phyloP scores from a whole-genome alignment of 768 basidiomycete genomes.

The Boletus reticuloceps region DNA sequence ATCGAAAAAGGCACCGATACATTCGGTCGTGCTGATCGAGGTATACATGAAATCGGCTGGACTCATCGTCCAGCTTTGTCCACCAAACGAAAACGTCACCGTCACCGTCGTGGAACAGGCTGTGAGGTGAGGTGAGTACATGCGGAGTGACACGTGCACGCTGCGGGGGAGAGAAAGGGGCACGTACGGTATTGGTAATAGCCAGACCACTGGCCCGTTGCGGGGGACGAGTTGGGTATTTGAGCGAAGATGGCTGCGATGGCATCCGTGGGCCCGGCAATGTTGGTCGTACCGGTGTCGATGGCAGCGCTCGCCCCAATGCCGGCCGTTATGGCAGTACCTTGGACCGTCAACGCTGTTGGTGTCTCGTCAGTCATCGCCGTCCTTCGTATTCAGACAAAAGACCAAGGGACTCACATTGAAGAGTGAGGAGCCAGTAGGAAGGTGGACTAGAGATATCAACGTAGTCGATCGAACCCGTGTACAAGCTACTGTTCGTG shows the following conservation, averaged over 20 bases:
- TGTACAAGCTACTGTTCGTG: conserved; percentile 48
- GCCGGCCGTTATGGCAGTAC: conserved; percentile 19
- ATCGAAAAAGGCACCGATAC: conserved; percentile 55
- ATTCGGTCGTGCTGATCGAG: conserved; percentile 36
- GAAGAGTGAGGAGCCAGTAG: conserved; percentile 51
- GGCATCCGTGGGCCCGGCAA: conserved; percentile 46
- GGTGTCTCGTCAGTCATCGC: not conserved
- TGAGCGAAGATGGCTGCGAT: conserved; percentile 43
- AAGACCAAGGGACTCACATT: conserved; percentile 20
- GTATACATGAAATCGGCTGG: conserved; percentile 47
- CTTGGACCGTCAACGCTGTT: conserved; percentile 39
- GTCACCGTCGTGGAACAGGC: conserved; percentile 38
- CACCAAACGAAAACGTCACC: conserved; percentile 44
- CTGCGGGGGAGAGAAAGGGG: too few species aligned
- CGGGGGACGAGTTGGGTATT: conserved; percentile 41
- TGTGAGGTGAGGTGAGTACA: not conserved
- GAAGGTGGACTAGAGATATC: conserved; percentile 36
- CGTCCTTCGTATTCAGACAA: too few species aligned
- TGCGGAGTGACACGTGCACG: not conserved
- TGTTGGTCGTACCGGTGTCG: conserved; percentile 62
- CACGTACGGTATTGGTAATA: conserved; percentile 46
- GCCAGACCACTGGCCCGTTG: conserved; percentile 38
- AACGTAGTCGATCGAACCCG: conserved; percentile 52
- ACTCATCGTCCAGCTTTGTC: conserved; percentile 45
- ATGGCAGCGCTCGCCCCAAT: conserved; percentile 42